Percentiles rank a stretch among this genome's conserved stretches.
These are phyloP conservation scores for Spatholobus suberectus DNA, from an alignment of 306 rosid species.

Conservation along the genomic window DNA sequence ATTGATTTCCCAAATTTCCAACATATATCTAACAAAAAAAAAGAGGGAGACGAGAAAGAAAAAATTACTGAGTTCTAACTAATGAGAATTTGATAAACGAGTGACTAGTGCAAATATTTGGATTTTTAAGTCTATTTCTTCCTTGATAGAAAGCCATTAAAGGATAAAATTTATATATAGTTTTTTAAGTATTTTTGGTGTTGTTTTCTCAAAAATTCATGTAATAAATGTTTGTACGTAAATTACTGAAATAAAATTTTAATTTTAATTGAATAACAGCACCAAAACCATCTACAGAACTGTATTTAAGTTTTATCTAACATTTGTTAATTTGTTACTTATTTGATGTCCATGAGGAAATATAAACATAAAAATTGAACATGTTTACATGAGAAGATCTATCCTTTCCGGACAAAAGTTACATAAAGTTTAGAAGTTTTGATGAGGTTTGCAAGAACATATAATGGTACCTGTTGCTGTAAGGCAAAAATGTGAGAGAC, in stretches of 20 bases:
- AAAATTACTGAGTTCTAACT: not conserved
- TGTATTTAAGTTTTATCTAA: not conserved
- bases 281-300: not conserved
- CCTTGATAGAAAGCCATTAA: not conserved
- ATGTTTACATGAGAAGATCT: not conserved
- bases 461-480: constrained; percentile 80
- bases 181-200: not conserved
- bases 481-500: constrained; percentile 93
- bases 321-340: not conserved
- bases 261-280: not conserved
- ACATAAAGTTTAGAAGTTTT: not conserved
- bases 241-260: not conserved
- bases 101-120: not conserved
- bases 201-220: not conserved
- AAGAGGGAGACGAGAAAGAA: not conserved
- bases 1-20: constrained; percentile 39
- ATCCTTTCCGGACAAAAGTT: not conserved
- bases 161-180: not conserved
- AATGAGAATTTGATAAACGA: constrained; percentile 3
- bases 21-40: not conserved
- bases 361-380: not conserved
- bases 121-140: not conserved
- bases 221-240: not conserved
- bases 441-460: not conserved
- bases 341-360: not conserved